A percentile compares a stretch with the other conserved stretches of the same genome.
Evolutionary conservation across 352 stramenopile genomes (phyloP).

Genomic region (Pythium plurisporium): DNA sequence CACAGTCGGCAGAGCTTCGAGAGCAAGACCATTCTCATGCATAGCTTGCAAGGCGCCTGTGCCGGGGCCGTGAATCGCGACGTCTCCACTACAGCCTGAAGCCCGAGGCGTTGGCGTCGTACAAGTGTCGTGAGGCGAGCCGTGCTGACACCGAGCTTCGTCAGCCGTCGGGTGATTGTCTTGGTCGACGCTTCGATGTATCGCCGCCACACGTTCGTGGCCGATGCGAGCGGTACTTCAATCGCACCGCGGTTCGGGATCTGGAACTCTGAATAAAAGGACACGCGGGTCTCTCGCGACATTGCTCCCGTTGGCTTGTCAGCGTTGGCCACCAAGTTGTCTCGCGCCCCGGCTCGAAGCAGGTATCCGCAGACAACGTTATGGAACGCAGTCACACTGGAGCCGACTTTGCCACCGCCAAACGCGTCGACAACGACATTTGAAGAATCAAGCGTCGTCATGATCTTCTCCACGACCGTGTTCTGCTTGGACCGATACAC

Average conservation of each 20-base stretch:
- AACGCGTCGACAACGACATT: neutral
- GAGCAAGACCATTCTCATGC: conserved; percentile 32
- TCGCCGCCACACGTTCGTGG: no score
- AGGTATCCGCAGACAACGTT: conserved; percentile 4
- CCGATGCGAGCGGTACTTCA: no score
- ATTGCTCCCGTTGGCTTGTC: no score
- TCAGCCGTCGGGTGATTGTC: neutral
- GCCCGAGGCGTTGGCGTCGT: conserved; percentile 45
- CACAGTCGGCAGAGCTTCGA: conserved; percentile 52
- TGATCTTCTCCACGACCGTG: conserved; percentile 13
- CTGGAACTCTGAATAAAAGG: no score
- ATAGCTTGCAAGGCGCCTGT: conserved; percentile 39
- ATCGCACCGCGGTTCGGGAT: no score
- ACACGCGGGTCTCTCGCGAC: no score
- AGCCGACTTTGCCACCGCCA: neutral
- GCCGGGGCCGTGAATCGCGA: conserved; percentile 25
- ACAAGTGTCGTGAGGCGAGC: conserved; percentile 39
- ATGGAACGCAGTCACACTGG: neutral
- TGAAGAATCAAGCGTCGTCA: conserved; percentile 6
- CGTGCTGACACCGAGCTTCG: conserved; percentile 5
- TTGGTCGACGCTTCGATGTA: neutral
- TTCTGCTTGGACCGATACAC: neutral
- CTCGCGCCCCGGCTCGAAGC: neutral
- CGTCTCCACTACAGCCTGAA: conserved; percentile 40
- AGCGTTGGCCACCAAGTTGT: neutral